Evolutionary conservation across 164 flowering plant genomes (phyloP), one percentile per base, ranked within the genome.

Genomic region (Vitis riparia): DNA sequence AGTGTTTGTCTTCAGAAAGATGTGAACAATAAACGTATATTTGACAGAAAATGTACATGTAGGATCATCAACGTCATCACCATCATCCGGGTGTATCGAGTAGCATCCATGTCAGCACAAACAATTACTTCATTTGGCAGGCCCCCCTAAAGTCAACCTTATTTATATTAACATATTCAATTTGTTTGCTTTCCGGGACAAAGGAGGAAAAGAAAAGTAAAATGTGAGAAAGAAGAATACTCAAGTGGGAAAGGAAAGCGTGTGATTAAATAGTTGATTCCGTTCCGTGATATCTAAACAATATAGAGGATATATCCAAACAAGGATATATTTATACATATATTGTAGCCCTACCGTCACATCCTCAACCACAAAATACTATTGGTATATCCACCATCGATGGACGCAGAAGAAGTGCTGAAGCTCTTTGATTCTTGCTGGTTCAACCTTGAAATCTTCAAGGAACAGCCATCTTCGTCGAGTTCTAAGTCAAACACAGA

Each of bases 341-440:
- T 14, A 62, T 9, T 13, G 32, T 11, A 60, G n/a, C 11, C 4
- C 14, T 2, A 16, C 49, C 7, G 13, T 11, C 12, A 30, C 23
- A 27, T 27, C 23, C 73, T 27, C 15, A 59, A 17, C 12, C 57
- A 51, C 69, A 61, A 23, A 50, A 8, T 23, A 0, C 55, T 58
- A 62, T 53, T 59, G 5, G 12, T 37, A 4, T 11, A 66, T 63
- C 63, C 63, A 58, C 69, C 75, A 62, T 74, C 63, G 9, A 82
- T 86, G 86, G 85, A 75, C 0, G 80, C 72, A 6, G 83, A 83
- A 44, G 67, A 74, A 73, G 61, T 87, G 5, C 53, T 86, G 4
- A 60, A 65, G 44, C 88, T 87, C 73, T 77, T 81, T 23, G 86
- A 89, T 71, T 62, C 63, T 6, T 70, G 16, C 75, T 89, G 93